These are phyloP conservation scores for Camptophora hylomeconis DNA, from an alignment of 2,329 filamentous ascomycete species.

Conservation along the genomic window DNA sequence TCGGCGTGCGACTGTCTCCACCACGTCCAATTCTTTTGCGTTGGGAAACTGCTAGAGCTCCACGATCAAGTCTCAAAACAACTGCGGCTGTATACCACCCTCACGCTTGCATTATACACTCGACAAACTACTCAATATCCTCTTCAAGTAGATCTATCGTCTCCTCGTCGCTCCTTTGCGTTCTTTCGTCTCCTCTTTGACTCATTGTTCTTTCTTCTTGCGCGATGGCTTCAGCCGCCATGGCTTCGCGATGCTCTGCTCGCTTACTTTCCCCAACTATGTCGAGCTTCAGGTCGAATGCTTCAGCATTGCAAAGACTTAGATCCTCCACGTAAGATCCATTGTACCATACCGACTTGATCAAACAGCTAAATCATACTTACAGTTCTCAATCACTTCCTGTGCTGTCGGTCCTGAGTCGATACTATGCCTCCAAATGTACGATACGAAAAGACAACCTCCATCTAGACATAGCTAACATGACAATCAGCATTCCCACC, in stretches of 20 bases:
- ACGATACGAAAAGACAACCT: conserved; percentile 20
- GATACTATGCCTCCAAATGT: conserved; percentile 61
- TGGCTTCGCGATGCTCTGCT: conserved; percentile 32
- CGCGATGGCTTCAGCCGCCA: conserved; percentile 42
- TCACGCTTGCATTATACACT: too few species aligned
- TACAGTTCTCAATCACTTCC: conserved; percentile 23
- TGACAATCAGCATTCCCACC: conserved; percentile 63
- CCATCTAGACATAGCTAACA: conserved; percentile 9
- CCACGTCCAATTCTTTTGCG: too few species aligned
- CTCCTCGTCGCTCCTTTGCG: conserved; percentile 14
- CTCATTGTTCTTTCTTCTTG: conserved; percentile 11
- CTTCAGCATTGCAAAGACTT: conserved; percentile 30
- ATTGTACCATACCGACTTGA: conserved; percentile 22
- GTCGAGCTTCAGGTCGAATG: conserved; percentile 28
- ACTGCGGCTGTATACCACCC: too few species aligned
- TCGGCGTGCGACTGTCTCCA: too few species aligned
- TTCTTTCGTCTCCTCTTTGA: conserved; percentile 5
- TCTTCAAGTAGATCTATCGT: conserved; percentile 3
- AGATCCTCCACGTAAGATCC: too few species aligned
- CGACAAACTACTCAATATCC: too few species aligned
- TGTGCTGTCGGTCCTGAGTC: conserved; percentile 45
- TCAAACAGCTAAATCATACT: conserved; percentile 9
- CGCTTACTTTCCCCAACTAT: conserved; percentile 30
- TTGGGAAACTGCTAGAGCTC: too few species aligned
- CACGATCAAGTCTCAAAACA: too few species aligned